Conservation (phyloP, 2,329 filamentous ascomycete species). For the Stemphylium vesicarium region DNA sequence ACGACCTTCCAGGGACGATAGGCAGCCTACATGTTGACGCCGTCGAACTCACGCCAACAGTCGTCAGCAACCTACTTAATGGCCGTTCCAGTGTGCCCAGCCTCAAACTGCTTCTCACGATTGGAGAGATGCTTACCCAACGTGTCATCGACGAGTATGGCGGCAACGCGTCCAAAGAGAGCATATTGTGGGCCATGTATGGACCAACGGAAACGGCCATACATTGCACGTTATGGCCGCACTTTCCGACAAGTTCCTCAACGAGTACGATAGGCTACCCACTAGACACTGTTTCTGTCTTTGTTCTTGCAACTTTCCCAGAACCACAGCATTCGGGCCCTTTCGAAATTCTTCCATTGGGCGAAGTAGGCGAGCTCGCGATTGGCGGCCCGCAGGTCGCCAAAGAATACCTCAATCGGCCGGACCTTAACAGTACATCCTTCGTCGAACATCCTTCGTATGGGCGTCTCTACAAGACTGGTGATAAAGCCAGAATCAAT, state of each 20-base stretch:
- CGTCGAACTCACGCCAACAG: constrained; percentile 87
- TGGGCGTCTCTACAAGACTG: constrained; percentile 80
- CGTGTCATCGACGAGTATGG: constrained; percentile 83
- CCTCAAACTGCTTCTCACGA: constrained; percentile 77
- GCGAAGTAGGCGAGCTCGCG: constrained; percentile 78
- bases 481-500: constrained; percentile 77
- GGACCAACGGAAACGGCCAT: constrained; percentile 92
- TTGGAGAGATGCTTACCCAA: constrained; percentile 88
- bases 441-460: constrained; percentile 71
- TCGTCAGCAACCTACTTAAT: constrained; percentile 77
- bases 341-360: constrained; percentile 65
- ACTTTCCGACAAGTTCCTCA: constrained; percentile 62
- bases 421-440: constrained; percentile 72
- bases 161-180: constrained; percentile 56
- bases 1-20: constrained; percentile 74
- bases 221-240: constrained; percentile 79
- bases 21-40: constrained; percentile 74
- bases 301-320: constrained; percentile 63
- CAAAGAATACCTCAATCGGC: constrained; percentile 79
- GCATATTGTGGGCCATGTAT: constrained; percentile 91
- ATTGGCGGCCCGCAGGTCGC: constrained; percentile 83
- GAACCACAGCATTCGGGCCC: constrained; percentile 25
- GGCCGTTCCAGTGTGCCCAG: constrained; percentile 70
- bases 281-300: constrained; percentile 80
- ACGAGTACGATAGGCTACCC: constrained; percentile 77